Percentiles rank a stretch among this genome's conserved stretches.
These are phyloP conservation scores for Dactylonectria estremocensis DNA, from an alignment of 2,329 filamentous ascomycete species.

Conservation along the genomic window DNA sequence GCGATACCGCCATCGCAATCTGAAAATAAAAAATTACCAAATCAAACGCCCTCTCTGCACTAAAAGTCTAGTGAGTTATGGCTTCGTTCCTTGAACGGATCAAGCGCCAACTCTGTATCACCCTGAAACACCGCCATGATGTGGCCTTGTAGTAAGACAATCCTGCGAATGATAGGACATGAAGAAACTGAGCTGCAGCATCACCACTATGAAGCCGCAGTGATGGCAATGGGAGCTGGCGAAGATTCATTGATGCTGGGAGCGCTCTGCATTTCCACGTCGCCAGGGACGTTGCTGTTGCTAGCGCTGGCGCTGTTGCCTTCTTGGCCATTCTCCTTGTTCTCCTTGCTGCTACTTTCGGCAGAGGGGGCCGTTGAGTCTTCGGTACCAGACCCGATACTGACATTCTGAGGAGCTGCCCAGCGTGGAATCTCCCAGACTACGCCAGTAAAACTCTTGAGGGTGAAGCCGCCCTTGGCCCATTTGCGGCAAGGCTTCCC, in stretches of 20 bases:
- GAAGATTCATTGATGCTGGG: slow-evolving; percentile 68
- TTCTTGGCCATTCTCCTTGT: slow-evolving; percentile 71
- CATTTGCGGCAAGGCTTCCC: slow-evolving; percentile 95
- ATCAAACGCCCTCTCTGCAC: slow-evolving; percentile 30
- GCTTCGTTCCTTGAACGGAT: slow-evolving; percentile 18
- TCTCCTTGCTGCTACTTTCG: slow-evolving; percentile 74
- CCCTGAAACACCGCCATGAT: slow-evolving; percentile 35
- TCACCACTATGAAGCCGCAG: slow-evolving; percentile 59
- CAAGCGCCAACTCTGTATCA: slow-evolving; percentile 35
- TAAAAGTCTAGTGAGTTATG: slow-evolving; percentile 34
- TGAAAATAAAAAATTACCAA: slow-evolving; percentile 23
- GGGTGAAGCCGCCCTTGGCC: slow-evolving; percentile 83
- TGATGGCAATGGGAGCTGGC: slow-evolving; percentile 64
- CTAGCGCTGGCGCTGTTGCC: slow-evolving; percentile 64
- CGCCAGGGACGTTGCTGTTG: slow-evolving; percentile 56
- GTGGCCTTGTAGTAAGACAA: slow-evolving; percentile 35
- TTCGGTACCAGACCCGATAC: slow-evolving; percentile 62
- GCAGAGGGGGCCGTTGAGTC: slow-evolving; percentile 63
- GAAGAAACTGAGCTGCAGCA: not conserved
- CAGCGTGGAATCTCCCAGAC: slow-evolving; percentile 87
- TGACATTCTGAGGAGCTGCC: slow-evolving; percentile 78
- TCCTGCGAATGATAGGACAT: slow-evolving; percentile 25
- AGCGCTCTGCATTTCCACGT: slow-evolving; percentile 68
- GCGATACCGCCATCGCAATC: slow-evolving; percentile 47
- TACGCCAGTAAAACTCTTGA: slow-evolving; percentile 95